Evolutionary conservation across 148 eudicot species (phyloP), one percentile per base, ranked within the genome.

Genomic region (Nepenthes gracilis): DNA sequence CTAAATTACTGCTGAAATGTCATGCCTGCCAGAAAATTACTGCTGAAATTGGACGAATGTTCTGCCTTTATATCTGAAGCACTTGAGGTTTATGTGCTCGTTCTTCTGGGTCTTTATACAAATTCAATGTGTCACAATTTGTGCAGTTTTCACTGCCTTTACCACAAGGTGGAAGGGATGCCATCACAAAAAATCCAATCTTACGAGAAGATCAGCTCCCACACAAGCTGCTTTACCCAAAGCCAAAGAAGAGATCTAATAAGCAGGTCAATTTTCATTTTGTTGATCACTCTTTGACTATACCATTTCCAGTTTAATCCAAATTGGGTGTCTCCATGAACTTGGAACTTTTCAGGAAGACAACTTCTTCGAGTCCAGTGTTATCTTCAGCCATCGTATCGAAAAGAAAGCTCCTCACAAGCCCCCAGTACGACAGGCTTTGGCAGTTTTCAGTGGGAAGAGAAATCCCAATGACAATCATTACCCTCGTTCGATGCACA

Each of bases 61-160:
- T 92, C 72, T 92, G 98, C 59, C 96, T 96, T n/a, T 77, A 65
- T 45, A 88, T 96, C 73, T 94, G 98, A 33, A 92, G 88, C 97
- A 43, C 90, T 92, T 58, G 89, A 85, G 65, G 96, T 85, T 67
- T 85, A 92, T 74, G 97, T 96, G 58, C 77, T 84, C 57, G 74
- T 83, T 60, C 64, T 88, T 55, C 75, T 89, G 67, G 83, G 86
- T 40, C n/a, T n/a, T n/a, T n/a, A 40, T 40, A 7, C 43, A 3
- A 40, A 7, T 40, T 2, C 7, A 2, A 40, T 40, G 43, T 7
- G 43, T 40, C 4, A 7, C 7, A 2, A 2, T 40, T 7, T 40
- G 43, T 40, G 74, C 86, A 92, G 96, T 92, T 83, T 74, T 88
- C 96, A 9, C 66, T 88, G 64, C 96, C 97, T 64, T 70, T 83